These are phyloP conservation scores for Aphanomyces astaci DNA, from an alignment of 352 stramenopile species.

Conservation along the genomic window DNA sequence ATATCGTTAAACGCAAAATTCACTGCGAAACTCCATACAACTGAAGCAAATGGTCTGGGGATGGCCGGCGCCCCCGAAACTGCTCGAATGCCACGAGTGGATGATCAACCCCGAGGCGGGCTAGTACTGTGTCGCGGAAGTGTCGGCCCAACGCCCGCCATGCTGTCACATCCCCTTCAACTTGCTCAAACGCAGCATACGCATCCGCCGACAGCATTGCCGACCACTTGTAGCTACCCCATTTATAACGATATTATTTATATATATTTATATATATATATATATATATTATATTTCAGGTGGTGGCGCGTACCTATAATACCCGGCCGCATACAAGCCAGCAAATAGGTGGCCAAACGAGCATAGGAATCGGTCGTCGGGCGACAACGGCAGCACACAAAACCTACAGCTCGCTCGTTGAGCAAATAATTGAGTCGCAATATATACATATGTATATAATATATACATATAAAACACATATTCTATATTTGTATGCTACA, in stretches of 20 bases:
- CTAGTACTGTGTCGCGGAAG: constrained; percentile 93
- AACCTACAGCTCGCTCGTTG: constrained; percentile 38
- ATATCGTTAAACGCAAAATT: too few relatives aligned
- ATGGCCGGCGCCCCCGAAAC: constrained; percentile 93
- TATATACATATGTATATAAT: too few relatives aligned
- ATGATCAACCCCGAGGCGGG: constrained; percentile 74
- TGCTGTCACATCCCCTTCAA: constrained; percentile 36
- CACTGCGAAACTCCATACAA: constrained; percentile 83
- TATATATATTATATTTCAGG: not conserved
- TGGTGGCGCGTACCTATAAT: constrained; percentile 80
- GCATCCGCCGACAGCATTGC: constrained; percentile 96
- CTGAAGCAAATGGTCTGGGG: constrained; percentile 86
- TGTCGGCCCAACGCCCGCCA: constrained; percentile 69
- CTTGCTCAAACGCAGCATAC: constrained; percentile 96
- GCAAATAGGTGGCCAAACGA: constrained; percentile 97
- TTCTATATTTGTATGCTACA: too few relatives aligned
- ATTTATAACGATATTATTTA: too few relatives aligned
- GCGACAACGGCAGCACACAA: constrained; percentile 85
- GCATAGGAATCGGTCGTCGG: constrained; percentile 95
- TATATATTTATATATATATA: too few relatives aligned
- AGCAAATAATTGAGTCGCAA: too few relatives aligned
- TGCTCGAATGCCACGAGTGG: constrained; percentile 89
- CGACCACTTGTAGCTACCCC: constrained; percentile 92
- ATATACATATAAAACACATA: too few relatives aligned
- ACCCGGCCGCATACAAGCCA: constrained; percentile 93